Evolutionary conservation across 2,329 filamentous ascomycete species (phyloP), one percentile per base, ranked within the genome.

Genomic region (Purpureocillium takamizusanense): DNA sequence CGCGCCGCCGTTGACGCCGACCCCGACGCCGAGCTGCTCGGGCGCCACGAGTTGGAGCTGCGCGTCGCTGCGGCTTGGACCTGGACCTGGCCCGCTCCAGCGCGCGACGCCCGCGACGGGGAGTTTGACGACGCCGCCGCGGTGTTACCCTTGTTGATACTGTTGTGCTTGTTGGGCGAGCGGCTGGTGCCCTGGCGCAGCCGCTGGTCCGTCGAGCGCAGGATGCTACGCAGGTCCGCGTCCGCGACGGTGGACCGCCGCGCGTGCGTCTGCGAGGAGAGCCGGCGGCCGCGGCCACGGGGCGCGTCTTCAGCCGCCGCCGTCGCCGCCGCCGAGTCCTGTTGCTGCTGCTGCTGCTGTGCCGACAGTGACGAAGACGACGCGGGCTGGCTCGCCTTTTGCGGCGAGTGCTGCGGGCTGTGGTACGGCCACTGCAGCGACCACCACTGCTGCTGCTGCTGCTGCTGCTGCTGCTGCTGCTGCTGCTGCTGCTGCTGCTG

Each of bases 171-270:
- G 16, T 46, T 45, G 0, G 57, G 56, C 2, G 60, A 60, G 13
- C 40, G 43, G 15, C 50, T 55, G 9, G 40, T 49, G 4, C 64
- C 65, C 4, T 66, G 61, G 15, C 63, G 58, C 12, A 77, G 59
- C 9, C 72, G 60, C 55, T 67, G 59, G 18, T 76, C 74, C 1
- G 73, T 78, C 27, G 63, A 70, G 32, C 61, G 62, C 25, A 78
- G 56, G 21, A 78, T 77, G 42, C 69, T 59, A 1, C 65, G 60
- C 18, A 78, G 51, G 1, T 70, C 70, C 10, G 65, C 61, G 44
- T 76, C 72, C 0, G 70, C 55, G 15, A 44, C 21, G 5, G 21
- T 47, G 3, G 51, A 53, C 2, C 46, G 44, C 23, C 50, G 43
- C 10, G 53, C 36, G 23, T 46, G 49, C 6, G 47, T 43, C 34